phyloP scores from a whole-genome alignment of 768 basidiomycete species.

The Tylopilus balloui region DNA sequence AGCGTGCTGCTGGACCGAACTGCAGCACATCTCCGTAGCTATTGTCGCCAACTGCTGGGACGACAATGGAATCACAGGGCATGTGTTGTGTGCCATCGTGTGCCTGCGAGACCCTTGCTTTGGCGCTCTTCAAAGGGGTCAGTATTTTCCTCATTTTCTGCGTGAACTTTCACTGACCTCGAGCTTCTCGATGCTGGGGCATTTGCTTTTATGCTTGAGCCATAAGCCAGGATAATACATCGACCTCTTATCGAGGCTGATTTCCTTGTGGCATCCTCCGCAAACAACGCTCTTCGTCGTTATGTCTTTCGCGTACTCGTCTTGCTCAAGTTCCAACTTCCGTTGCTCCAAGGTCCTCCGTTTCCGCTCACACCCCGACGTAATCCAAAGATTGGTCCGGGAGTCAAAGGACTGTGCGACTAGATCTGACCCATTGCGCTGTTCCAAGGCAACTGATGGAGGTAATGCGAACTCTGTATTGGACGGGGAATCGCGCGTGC shows the following conservation, averaged over 20 bases:
- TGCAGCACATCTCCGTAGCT: constrained; percentile 1
- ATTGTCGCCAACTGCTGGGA: not conserved
- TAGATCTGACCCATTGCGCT: not conserved
- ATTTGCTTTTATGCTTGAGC: constrained; percentile 32
- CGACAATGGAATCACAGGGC: not conserved
- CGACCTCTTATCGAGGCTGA: constrained; percentile 34
- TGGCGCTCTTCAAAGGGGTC: constrained; percentile 18
- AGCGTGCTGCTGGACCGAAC: not conserved
- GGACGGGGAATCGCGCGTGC: constrained; percentile 11
- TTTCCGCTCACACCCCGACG: constrained; percentile 25
- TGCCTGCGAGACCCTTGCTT: not conserved
- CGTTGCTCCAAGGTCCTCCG: constrained; percentile 27
- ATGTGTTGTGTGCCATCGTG: not conserved
- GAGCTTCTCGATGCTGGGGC: constrained; percentile 19
- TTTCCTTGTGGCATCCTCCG: constrained; percentile 26
- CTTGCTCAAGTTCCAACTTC: constrained; percentile 27
- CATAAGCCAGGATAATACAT: constrained; percentile 35
- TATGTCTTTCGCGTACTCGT: constrained; percentile 24
- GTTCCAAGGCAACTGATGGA: constrained; percentile 2
- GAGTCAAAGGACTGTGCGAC: not conserved
- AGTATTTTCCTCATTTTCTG: constrained; percentile 2
- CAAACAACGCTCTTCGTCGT: constrained; percentile 28
- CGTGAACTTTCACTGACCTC: constrained; percentile 22
- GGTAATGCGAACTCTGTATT: constrained; percentile 9
- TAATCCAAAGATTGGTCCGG: constrained; percentile 8